Conservation (phyloP, 495 filamentous ascomycete genomes). For the Saxophila tyrrhenica region DNA sequence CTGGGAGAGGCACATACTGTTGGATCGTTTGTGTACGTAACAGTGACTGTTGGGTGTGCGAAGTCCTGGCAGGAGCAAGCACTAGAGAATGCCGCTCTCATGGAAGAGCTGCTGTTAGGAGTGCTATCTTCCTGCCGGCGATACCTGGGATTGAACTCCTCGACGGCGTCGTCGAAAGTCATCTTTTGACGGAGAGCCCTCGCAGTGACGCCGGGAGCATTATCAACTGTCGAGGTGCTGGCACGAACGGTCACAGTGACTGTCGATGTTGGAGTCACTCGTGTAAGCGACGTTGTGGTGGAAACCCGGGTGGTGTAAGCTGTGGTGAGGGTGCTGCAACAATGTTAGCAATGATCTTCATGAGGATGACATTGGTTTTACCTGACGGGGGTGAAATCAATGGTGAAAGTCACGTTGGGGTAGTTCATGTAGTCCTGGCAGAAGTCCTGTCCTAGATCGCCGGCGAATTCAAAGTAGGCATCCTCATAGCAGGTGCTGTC, state of each 20-base stretch:
- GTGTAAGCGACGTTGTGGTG: background rate
- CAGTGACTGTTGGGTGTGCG: slow-evolving; percentile 8
- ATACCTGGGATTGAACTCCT: too few species aligned
- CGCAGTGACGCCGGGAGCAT: too few species aligned
- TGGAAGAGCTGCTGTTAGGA: too few species aligned
- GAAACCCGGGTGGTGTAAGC: slow-evolving; percentile 1
- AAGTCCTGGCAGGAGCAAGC: slow-evolving; percentile 14
- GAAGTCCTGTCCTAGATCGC: background rate
- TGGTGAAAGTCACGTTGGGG: slow-evolving; percentile 8
- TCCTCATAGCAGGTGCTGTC: slow-evolving; percentile 6
- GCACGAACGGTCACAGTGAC: slow-evolving; percentile 6
- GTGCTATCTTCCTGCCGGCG: too few species aligned
- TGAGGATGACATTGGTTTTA: slow-evolving; percentile 9
- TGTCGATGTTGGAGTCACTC: slow-evolving; percentile 1
- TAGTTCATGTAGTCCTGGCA: slow-evolving; percentile 10
- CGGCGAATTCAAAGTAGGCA: background rate
- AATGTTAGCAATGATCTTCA: too few species aligned
- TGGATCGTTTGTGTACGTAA: slow-evolving; percentile 15
- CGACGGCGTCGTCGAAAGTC: too few species aligned
- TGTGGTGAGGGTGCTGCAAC: slow-evolving; percentile 8
- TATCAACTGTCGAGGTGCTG: too few species aligned
- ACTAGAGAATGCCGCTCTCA: slow-evolving; percentile 10
- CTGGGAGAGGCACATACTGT: background rate
- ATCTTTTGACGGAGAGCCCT: too few species aligned
- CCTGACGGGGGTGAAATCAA: slow-evolving; percentile 20